Evolutionary conservation across 2,329 filamentous ascomycete species (phyloP), one percentile per base, ranked within the genome.

Genomic region (Canariomyces notabilis): DNA sequence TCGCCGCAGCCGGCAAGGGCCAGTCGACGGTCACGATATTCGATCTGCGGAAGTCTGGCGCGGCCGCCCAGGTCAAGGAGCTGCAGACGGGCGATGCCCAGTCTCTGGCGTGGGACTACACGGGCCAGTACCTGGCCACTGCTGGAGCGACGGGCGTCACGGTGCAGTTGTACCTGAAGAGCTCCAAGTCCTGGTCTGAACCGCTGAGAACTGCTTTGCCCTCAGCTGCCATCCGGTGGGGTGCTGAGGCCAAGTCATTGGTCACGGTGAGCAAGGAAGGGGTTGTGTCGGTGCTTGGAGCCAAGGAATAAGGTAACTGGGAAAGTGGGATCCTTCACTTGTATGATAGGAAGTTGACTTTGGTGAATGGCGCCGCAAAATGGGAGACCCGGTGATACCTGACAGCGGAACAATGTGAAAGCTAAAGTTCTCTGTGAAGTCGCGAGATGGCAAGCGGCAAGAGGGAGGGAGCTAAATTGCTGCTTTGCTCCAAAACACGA

Each of bases 21-120:
- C 87, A 89, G 54, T 86, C 82, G 18, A 83, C 76, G 19, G 83
- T 95, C 31, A 87, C 87, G 8, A 81, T 97, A 44, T 97, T 94
- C 74, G 91, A 97, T 66, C 75, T 98, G 50, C 84, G 93, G 58
- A 96, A 95, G 69, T 82, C 95, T 57, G 85, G 91, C 51, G 89
- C 88, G 56, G 83, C 85, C 15, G 83, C 83, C 5, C 78, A 82
- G 59, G 82, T 83, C 62, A 95, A 95, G 75, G 80, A 85, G n/a
- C 74, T 98, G 33, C 89, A 96, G 54, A 83, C 85, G 37, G 91
- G 89, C 46, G 83, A 82, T 51, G 75, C 80, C n/a, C 80, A 95
- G 38, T 79, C 86, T 51, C 75, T 96, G 53, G 75, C 77, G 39
- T 98, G 90, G 90, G 93, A 98, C 63, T 96, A 95, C 71, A 93